Evolutionary conservation across 345 rosid species (phyloP).

Genomic region (Pseudoturritis turrita): DNA sequence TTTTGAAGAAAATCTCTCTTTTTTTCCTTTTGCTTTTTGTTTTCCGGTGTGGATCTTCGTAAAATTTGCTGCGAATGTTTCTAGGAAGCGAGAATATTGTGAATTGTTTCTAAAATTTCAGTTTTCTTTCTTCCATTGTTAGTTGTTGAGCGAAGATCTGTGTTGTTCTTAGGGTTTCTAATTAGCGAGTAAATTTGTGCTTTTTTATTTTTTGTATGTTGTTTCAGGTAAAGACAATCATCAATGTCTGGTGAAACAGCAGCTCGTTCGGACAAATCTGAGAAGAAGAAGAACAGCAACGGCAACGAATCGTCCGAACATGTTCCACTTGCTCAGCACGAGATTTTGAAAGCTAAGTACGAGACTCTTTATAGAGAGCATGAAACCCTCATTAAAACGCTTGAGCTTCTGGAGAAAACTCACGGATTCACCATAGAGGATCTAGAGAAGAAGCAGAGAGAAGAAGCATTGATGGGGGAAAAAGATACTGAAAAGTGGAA

Average conservation of each 20-base stretch:
- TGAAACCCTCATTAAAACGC: background rate
- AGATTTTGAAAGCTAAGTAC: background rate
- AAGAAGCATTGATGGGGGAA: background rate
- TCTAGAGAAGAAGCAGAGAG: background rate
- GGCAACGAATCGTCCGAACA: background rate
- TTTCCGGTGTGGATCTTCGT: too few relatives aligned
- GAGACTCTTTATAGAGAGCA: background rate
- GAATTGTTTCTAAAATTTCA: too few relatives aligned
- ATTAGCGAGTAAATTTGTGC: too few relatives aligned
- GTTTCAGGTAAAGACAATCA: too few relatives aligned
- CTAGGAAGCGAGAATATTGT: too few relatives aligned
- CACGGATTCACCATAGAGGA: background rate
- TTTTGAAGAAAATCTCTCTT: too few relatives aligned
- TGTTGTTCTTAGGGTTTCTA: too few relatives aligned
- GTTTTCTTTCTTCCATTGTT: too few relatives aligned
- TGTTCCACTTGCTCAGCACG: background rate
- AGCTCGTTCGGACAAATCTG: background rate
- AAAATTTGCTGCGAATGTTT: too few relatives aligned
- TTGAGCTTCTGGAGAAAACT: background rate
- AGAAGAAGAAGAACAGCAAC: background rate
- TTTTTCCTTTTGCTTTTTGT: too few relatives aligned
- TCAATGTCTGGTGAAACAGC: background rate
- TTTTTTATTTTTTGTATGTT: too few relatives aligned
- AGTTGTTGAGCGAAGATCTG: too few relatives aligned
- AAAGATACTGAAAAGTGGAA: background rate